phyloP scores from a whole-genome alignment of 495 filamentous ascomycete genomes.

The Neurospora hispaniola region DNA sequence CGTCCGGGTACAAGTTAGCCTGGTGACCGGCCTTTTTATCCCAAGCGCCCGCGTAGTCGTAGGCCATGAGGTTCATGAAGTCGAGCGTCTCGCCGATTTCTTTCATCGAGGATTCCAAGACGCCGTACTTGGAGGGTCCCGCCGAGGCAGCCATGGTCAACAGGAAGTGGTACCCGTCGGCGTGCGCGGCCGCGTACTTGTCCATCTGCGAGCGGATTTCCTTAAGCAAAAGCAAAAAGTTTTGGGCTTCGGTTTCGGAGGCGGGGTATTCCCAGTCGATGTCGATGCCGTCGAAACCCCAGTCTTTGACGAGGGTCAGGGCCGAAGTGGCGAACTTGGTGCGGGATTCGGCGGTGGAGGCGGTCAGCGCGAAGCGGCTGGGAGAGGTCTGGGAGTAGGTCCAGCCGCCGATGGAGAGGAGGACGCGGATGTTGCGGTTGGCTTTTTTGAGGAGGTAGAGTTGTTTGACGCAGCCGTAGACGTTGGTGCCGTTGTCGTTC shows the following conservation, averaged over 20 bases:
- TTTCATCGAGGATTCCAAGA: conserved; percentile 42
- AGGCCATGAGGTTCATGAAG: conserved; percentile 80
- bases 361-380: conserved; percentile 59
- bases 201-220: conserved; percentile 56
- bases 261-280: conserved; percentile 48
- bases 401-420: conserved; percentile 87
- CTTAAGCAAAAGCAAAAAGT: conserved; percentile 63
- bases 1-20: conserved; percentile 59
- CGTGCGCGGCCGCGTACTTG: conserved; percentile 38
- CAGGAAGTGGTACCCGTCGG: conserved; percentile 47
- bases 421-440: conserved; percentile 74
- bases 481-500: conserved; percentile 46
- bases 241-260: conserved; percentile 48
- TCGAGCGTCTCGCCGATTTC: conserved; percentile 63
- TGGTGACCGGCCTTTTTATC: conserved; percentile 55
- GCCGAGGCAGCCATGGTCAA: conserved; percentile 61
- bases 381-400: conserved; percentile 50
- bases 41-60: conserved; percentile 66
- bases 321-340: conserved; percentile 56
- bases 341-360: conserved; percentile 43
- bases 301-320: conserved; percentile 53
- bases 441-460: conserved; percentile 75
- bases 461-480: conserved; percentile 81
- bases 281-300: conserved; percentile 39
- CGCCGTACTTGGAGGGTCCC: conserved; percentile 55